Evolutionary conservation across 1,284 basidiomycete species (phyloP), one percentile per base, ranked within the genome.

Genomic region (Moniliophthora roreri): DNA sequence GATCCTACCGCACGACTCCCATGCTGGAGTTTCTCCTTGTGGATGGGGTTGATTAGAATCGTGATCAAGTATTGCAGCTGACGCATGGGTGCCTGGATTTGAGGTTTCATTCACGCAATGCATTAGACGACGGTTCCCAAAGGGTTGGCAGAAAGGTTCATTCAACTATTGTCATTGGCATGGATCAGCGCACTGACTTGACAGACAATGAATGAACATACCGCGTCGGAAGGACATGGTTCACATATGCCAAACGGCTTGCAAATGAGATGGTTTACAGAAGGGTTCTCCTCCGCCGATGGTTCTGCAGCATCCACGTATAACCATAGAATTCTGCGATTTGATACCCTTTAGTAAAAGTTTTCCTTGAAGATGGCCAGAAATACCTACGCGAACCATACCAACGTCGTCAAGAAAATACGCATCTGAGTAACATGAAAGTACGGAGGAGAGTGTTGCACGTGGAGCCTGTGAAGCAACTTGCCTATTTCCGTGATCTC

Each of bases 1-100:
- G 26, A 93, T 89, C 54, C 91, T 90, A 4, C 93, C 93, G 63
- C 93, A 96, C 2, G 91, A 84, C 65, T 93, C 88, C 91, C 91
- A 96, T 2, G 92, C 92, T 2, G 87, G 85, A 1, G 82, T 84
- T 67, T 92, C 89, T 23, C 87, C 89, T 46, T 73, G 52, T 63
- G 57, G 62, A 32, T 60, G 53, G 15, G 56, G 50, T 36, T 50
- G 59, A 57, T 56, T 55, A 24, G 34, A 21, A 18, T 49, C 26
- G 24, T 48, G 28, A 37, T 21, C 38, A 21, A 47, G 37, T 23
- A 45, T 44, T 44, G 39, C 37, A 15, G 24, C 21, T 15, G 53
- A 18, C 23, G 16, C 13, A 13, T 35, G 44, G 8, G 38, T 15
- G 18, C 51, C 54, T 47, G 58, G 55, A 50, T 52, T 55, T 53